Conservation (phyloP, 371 early-diverging fungal species). For the Sporodiniella umbellata region DNA sequence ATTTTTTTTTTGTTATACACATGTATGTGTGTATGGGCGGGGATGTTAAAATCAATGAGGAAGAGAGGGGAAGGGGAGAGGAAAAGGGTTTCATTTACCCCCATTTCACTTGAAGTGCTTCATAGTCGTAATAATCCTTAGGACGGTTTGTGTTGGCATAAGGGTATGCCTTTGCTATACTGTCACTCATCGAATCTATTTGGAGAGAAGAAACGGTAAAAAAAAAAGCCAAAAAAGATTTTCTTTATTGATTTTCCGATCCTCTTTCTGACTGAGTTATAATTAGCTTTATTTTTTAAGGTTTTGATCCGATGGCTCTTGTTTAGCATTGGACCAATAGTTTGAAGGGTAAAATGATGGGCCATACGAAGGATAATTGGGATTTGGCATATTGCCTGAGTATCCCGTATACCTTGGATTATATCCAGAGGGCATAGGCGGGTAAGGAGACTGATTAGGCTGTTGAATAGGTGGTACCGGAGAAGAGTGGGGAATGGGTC, state of each 20-base stretch:
- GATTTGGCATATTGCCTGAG: constrained; percentile 7
- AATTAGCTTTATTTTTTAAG: not conserved
- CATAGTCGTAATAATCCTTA: constrained; percentile 30
- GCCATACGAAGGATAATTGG: constrained; percentile 3
- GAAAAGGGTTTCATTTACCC: constrained; percentile 12
- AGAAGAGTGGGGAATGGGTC: not conserved
- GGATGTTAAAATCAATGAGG: no score
- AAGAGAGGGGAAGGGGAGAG: no score
- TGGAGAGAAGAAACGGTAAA: not conserved
- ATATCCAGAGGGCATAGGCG: constrained; percentile 4
- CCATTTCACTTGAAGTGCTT: constrained; percentile 28
- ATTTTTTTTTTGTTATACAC: not conserved
- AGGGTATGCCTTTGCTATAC: constrained; percentile 23
- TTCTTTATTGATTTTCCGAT: not conserved
- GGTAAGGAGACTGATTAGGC: constrained; percentile 16
- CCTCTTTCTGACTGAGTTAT: not conserved
- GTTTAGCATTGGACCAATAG: constrained; percentile 4
- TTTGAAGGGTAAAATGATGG: not conserved
- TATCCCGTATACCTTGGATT: constrained; percentile 15
- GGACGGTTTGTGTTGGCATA: constrained; percentile 24
- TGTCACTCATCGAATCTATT: constrained; percentile 13
- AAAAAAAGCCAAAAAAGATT: not conserved
- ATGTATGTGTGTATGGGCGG: no score
- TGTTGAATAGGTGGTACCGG: not conserved
- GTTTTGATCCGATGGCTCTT: no score